These are phyloP conservation scores for Myochromella boudieri DNA, from an alignment of 768 basidiomycete genomes.

Conservation along the genomic window DNA sequence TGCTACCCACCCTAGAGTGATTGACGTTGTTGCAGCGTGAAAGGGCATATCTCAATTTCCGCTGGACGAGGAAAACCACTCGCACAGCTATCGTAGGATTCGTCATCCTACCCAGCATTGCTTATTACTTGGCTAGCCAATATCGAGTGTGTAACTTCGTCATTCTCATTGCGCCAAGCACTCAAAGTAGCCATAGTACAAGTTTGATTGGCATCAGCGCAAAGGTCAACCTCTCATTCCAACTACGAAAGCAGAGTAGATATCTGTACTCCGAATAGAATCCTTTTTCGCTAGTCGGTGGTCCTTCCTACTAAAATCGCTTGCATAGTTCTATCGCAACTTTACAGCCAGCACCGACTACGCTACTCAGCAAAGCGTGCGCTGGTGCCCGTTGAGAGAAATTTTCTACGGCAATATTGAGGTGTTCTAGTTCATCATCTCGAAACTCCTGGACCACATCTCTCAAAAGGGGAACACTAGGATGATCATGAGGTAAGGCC, in stretches of 20 bases:
- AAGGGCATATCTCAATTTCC: conserved; percentile 79
- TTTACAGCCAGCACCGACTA: conserved; percentile 85
- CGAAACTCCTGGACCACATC: conserved; percentile 80
- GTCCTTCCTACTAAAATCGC: conserved; percentile 47
- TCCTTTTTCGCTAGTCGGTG: not conserved
- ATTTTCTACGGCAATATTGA: conserved; percentile 87
- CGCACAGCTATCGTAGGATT: conserved; percentile 63
- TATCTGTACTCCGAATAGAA: not conserved
- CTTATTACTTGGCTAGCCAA: conserved; percentile 49
- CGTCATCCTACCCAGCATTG: conserved; percentile 59
- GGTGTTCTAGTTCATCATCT: conserved; percentile 93
- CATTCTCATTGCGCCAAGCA: not conserved
- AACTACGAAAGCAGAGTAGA: conserved; percentile 12
- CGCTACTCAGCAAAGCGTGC: conserved; percentile 84
- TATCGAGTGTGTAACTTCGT: conserved; percentile 35
- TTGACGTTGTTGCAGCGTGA: conserved; percentile 60
- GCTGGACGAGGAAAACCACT: conserved; percentile 71
- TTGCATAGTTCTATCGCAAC: conserved; percentile 90
- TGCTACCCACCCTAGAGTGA: conserved; percentile 3
- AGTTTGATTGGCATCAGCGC: conserved; percentile 56
- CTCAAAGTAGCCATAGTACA: conserved; percentile 23
- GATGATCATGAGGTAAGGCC: conserved; percentile 61
- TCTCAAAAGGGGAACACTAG: conserved; percentile 73
- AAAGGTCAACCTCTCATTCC: conserved; percentile 35
- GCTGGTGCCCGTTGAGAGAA: conserved; percentile 88